Base-by-base conservation (phyloP, 441 rosid species). In the Biscutella auriculata region DNA sequence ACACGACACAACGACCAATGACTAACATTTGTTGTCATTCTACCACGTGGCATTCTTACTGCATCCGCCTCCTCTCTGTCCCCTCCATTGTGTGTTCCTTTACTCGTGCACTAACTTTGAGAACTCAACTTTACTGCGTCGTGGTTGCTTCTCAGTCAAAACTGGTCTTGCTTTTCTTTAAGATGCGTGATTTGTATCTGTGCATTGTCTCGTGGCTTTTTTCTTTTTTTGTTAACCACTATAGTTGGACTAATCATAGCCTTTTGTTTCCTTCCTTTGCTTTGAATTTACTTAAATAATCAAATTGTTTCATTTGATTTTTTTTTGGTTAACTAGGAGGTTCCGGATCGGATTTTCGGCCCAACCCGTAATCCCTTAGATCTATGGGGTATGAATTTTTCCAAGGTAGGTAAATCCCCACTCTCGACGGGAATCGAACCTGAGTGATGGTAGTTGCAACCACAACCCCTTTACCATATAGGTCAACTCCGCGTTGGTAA, bases 101-200 rank as follows among this genome's bases (percentile, higher is more conserved):
- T n/a, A n/a, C n/a, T n/a, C n/a, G n/a, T n/a, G 70, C 60, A 33
- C 62, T 61, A 67, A 67, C 61, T 60, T 67, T 54, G 66, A 67
- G 57, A 61, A 61, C 32, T 17, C 42, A 30, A 26, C 62, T 67
- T 67, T 54, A 61, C 67, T 67, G 72, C 67, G 66, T 60, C 45
- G 67, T 67, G 47, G 62, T 61, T 61, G 72, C 67, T 61, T 67
- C 62, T 54, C 72, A 67, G 63, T 67, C 57, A 61, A 67, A 54
- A 54, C 53, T 53, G 61, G 50, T 34, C 49, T 57, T 39, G 50
- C 60, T 62, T 61, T 60, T 43, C n/a, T 60, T 43, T n/a, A 66
- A 58, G 41, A 58, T 58, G 70, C 70, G 70, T 53, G 71, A 60
- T 53, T 53, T n/a, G 61, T 57, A 53, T 53, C 60, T 60, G 57